Conservation (phyloP, 148 eudicot genomes). For the Nyssa sinensis region DNA sequence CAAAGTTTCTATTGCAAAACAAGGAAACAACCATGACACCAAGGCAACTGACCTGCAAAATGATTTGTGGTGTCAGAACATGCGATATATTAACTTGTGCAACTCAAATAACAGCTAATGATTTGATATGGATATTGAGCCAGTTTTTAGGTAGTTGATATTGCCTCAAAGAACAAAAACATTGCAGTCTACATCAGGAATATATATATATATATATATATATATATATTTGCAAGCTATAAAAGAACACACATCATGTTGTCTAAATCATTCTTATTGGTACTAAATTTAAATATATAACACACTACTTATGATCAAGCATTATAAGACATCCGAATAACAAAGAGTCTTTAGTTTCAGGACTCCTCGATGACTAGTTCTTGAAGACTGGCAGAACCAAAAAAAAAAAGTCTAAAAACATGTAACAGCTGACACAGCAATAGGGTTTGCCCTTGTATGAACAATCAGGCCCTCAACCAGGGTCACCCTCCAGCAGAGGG, state of each 20-base stretch:
- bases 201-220: not conserved
- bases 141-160: conserved; percentile 1
- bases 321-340: not conserved
- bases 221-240: not conserved
- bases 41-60: conserved; percentile 2
- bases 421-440: not conserved
- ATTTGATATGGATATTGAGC: not conserved
- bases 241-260: not conserved
- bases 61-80: not conserved
- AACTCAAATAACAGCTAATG: not conserved
- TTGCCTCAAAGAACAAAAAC: not conserved
- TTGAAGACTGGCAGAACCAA: not conserved
- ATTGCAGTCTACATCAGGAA: not conserved
- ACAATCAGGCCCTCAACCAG: not conserved
- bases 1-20: not conserved
- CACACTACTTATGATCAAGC: not conserved
- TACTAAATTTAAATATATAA: not conserved
- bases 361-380: not conserved
- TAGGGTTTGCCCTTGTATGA: not conserved
- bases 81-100: not conserved
- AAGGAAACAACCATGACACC: not conserved
- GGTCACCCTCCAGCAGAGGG: not conserved
- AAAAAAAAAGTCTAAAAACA: not conserved
- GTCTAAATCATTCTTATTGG: not conserved
- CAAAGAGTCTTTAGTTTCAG: not conserved